Evolutionary conservation across 805 yeast species (phyloP).

Genomic region (Nakazawaea populi): DNA sequence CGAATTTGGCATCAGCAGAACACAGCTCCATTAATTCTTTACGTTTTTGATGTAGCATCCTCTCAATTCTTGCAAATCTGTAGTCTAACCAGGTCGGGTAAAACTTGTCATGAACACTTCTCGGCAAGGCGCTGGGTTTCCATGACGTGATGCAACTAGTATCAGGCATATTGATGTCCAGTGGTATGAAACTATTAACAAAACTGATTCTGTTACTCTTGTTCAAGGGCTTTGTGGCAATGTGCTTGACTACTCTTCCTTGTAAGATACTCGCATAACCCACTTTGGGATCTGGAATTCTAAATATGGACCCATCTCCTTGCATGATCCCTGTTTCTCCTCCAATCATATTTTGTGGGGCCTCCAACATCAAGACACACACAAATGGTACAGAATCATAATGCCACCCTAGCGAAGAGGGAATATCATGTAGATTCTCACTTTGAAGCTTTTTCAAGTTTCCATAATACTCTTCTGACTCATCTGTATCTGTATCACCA

Average conservation of each 20-base stretch:
- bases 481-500: conserved; percentile 14
- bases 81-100: conserved; percentile 29
- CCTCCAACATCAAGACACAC: conserved; percentile 42
- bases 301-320: conserved; percentile 27
- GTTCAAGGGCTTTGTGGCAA: conserved; percentile 38
- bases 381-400: conserved; percentile 41
- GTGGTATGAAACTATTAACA: conserved; percentile 24
- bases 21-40: conserved; percentile 15
- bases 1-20: conserved; percentile 19
- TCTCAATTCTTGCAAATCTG: conserved; percentile 22
- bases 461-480: conserved; percentile 7
- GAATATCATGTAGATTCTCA: conserved; percentile 28
- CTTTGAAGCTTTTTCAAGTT: conserved; percentile 14
- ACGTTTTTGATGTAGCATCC: conserved; percentile 17
- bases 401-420: conserved; percentile 43
- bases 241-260: conserved; percentile 39
- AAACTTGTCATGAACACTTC: conserved; percentile 24
- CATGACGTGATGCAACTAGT: conserved; percentile 24
- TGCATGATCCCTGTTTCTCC: conserved; percentile 43
- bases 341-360: conserved; percentile 41
- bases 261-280: conserved; percentile 45
- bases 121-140: conserved; percentile 27
- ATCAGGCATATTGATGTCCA: conserved; percentile 22
- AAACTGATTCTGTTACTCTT: conserved; percentile 27
- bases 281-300: conserved; percentile 33